Evolutionary conservation across 495 filamentous ascomycete species (phyloP), one percentile per base, ranked within the genome.

Genomic region (Stereocaulon alpinum): DNA sequence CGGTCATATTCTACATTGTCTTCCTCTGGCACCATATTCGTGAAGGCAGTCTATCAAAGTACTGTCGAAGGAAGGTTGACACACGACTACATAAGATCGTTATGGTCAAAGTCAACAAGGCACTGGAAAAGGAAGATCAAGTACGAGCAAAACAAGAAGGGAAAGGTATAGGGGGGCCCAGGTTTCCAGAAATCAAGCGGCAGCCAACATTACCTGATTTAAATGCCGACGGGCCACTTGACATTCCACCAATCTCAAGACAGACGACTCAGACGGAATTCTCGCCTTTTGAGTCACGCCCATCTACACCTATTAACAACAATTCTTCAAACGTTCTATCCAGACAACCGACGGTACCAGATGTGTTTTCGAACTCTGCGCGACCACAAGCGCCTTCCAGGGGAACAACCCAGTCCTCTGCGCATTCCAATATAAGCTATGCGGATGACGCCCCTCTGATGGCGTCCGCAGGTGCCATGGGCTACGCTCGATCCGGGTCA

Each of bases 1-100:
- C 88, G 0, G 72, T 82, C 44, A 60, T 92, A 1, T 80, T 94
- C 43, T 98, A 95, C 70, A 69, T 95, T 30, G 77, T 85, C 60
- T 98, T 93, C 74, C 78, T 98, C 4, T 96, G 88, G 79, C 86
- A 89, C 70, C 86, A 89, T 64, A 94, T 98, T 59, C 88, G 89
- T 5, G 89, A 95, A 68, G 87, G 86, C n/a, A 82, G 84, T 1
- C 77, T 98, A 22, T 80, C 81, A 14, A 82, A 82, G 15, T 98
- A 94, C 72, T 96, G 92, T 68, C 84, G 87, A 59, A 82, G 90
- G 17, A 95, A 96, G 74, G 83, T 95, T 68, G 90, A 94, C 67
- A 82, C 77, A 45, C 78, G 90, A 56, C 75, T 98, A 62, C 85
- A 82, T 58, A 78, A 82, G 53, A 93, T 98, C 62, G 90, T 96